Conservation (phyloP, 2,329 filamentous ascomycete species). For the Alternaria sp. region DNA sequence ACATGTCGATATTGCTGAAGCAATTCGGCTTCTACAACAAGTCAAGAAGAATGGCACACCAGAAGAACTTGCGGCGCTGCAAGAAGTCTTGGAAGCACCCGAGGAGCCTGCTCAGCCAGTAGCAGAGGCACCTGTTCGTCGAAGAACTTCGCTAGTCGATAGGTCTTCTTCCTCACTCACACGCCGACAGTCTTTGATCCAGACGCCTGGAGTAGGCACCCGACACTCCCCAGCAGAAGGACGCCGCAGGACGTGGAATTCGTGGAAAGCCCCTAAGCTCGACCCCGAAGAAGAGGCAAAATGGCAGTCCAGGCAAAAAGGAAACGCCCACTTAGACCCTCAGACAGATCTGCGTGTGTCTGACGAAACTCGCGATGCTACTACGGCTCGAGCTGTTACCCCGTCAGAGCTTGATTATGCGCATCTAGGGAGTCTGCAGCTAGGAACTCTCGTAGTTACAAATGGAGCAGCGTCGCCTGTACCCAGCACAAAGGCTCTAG, state of each 20-base stretch:
- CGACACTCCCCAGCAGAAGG: conserved; percentile 44
- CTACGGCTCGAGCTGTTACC: conserved; percentile 46
- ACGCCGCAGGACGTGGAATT: conserved; percentile 48
- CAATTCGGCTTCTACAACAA: conserved; percentile 57
- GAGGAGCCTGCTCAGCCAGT: conserved; percentile 19
- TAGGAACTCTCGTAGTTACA: conserved; percentile 57
- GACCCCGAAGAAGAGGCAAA: conserved; percentile 40
- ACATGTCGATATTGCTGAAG: conserved; percentile 56
- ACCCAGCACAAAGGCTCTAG: conserved; percentile 43
- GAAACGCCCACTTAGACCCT: conserved; percentile 32
- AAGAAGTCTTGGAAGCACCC: conserved; percentile 41
- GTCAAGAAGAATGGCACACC: conserved; percentile 59
- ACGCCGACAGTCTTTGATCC: conserved; percentile 51
- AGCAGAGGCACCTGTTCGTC: conserved; percentile 31
- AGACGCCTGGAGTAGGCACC: conserved; percentile 53
- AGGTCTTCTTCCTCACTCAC: conserved; percentile 44
- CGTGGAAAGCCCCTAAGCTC: conserved; percentile 40
- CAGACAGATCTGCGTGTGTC: conserved; percentile 33
- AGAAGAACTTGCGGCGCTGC: conserved; percentile 57
- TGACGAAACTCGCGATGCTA: conserved; percentile 34
- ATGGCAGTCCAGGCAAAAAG: conserved; percentile 37
- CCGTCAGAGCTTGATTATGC: conserved; percentile 55
- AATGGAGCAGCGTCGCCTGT: conserved; percentile 59
- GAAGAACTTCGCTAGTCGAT: conserved; percentile 33
- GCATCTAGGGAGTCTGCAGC: conserved; percentile 53